phyloP scores from a whole-genome alignment of 371 early-diverging fungal genomes.

The Thermomucor indicae-seudaticae region DNA sequence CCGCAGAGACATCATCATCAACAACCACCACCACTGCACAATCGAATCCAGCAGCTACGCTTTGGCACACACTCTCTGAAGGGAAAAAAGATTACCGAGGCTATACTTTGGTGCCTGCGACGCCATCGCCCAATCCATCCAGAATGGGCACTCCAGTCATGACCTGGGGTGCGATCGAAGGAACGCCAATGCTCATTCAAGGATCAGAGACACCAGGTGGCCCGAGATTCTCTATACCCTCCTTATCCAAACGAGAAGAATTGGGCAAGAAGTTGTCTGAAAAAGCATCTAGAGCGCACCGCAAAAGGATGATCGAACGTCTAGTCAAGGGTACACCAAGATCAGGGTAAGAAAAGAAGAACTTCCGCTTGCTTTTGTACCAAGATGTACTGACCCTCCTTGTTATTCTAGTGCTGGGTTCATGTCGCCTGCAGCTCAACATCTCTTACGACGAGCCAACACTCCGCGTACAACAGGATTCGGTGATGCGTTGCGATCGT shows the following conservation, averaged over 20 bases:
- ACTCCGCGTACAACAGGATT: slow-evolving; percentile 22
- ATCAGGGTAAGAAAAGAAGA: not conserved
- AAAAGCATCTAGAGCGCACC: slow-evolving; percentile 56
- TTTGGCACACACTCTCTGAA: not conserved
- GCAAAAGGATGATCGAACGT: slow-evolving; percentile 28
- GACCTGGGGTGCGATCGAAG: slow-evolving; percentile 83
- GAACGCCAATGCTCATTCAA: slow-evolving; percentile 55
- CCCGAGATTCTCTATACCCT: slow-evolving; percentile 59
- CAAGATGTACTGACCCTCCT: no score
- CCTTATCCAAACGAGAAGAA: slow-evolving; percentile 61
- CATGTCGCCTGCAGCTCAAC: slow-evolving; percentile 45
- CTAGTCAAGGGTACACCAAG: slow-evolving; percentile 26
- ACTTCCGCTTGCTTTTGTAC: not conserved
- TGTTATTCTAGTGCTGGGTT: slow-evolving; percentile 32
- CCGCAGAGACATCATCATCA: not conserved
- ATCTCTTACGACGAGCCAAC: slow-evolving; percentile 31
- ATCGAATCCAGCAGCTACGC: not conserved
- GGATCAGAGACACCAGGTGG: slow-evolving; percentile 47
- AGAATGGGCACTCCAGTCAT: slow-evolving; percentile 52
- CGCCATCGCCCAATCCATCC: slow-evolving; percentile 62
- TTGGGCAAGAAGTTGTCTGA: slow-evolving; percentile 63
- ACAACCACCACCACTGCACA: not conserved
- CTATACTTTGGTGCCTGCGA: slow-evolving; percentile 61
- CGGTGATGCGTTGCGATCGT: slow-evolving; percentile 33
- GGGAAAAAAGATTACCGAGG: slow-evolving; percentile 32